Percentiles rank a stretch among this genome's conserved stretches.
Evolutionary conservation across 1,284 basidiomycete genomes (phyloP).

Genomic region (Kalmanozyma brasiliensis): DNA sequence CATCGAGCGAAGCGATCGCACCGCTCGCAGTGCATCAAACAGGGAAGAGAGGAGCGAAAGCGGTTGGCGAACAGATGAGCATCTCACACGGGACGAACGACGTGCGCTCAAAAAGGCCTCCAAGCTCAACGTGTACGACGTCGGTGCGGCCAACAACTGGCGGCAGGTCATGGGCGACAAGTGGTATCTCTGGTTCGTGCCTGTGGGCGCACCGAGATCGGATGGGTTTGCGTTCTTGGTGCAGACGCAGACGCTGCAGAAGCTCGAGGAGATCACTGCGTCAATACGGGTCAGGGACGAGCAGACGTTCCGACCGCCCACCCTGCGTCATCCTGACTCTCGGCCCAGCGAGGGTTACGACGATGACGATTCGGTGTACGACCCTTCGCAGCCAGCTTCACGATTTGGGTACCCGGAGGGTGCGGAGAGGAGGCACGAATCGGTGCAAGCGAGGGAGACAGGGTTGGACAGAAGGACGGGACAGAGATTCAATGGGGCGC

Average conservation of each 20-base stretch:
- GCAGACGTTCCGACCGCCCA: neutral
- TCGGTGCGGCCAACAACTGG: conserved; percentile 54
- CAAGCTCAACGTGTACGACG: conserved; percentile 62
- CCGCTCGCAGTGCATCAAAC: no score
- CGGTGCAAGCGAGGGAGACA: conserved; percentile 8
- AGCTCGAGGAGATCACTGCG: conserved; percentile 50
- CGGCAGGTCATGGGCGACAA: conserved; percentile 51
- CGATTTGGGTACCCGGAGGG: conserved; percentile 24
- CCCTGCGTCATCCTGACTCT: neutral
- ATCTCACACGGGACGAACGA: conserved; percentile 51
- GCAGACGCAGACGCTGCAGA: conserved; percentile 32
- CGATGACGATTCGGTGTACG: conserved; percentile 41
- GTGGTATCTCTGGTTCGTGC: conserved; percentile 55
- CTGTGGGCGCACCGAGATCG: conserved; percentile 47
- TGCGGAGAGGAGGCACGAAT: no score
- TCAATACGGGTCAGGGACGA: conserved; percentile 21
- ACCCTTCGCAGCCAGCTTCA: conserved; percentile 4
- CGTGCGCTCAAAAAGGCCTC: conserved; percentile 50
- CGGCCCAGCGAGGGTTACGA: conserved; percentile 1
- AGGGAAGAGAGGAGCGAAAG: neutral
- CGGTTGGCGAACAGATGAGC: conserved; percentile 51
- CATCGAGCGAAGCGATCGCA: no score
- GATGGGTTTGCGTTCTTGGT: conserved; percentile 50
- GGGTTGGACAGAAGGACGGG: conserved; percentile 21
- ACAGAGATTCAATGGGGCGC: conserved; percentile 41